Evolutionary conservation across 140 eudicot species (phyloP), one percentile per base, ranked within the genome.

Genomic region (Senecio squalidus): DNA sequence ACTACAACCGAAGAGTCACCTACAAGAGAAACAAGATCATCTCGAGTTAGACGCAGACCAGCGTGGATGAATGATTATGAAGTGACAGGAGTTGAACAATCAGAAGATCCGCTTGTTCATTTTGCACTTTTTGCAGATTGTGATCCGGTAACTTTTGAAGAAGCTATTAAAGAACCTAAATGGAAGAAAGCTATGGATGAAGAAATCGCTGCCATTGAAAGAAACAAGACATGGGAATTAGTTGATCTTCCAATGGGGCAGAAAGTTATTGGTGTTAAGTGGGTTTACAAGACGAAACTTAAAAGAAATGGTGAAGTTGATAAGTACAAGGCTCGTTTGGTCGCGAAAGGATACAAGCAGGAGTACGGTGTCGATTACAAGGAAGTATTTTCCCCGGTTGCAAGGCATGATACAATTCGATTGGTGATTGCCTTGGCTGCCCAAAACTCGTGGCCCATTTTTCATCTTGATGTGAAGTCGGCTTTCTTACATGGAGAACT

Each of bases 171-270:
- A 33, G 51, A 58, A 38, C 13, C 22, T 31, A 39, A 22, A 23
- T 58, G 64, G 64, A 1, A 9, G 1, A 58, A 38, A 5, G 36
- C 50, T 0, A 58, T 58, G 64, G 18, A 38, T 59, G 66, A n/a
- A 4, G 52, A 39, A 25, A 58, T 58, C 11, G 5, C 3, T 11
- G 21, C 25, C 8, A 40, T 59, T 36, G 49, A 16, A 17, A 15
- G 31, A 21, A 57, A 57, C 4, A 15, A 57, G 2, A 57, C 52
- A 1, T 59, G 65, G 48, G 21, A 40, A 5, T 26, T 59, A 5
- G 7, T 10, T 5, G 52, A 59, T 0, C 65, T 59, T 59, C 52
- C 50, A 39, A 13, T 23, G 23, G 52, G 51, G 38, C 15, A 40
- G 0, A 59, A 59, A 11, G 16, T 5, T 2, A 43, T 60, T 0